phyloP scores from a whole-genome alignment of 768 basidiomycete species.

The Albatrellus ellisii region DNA sequence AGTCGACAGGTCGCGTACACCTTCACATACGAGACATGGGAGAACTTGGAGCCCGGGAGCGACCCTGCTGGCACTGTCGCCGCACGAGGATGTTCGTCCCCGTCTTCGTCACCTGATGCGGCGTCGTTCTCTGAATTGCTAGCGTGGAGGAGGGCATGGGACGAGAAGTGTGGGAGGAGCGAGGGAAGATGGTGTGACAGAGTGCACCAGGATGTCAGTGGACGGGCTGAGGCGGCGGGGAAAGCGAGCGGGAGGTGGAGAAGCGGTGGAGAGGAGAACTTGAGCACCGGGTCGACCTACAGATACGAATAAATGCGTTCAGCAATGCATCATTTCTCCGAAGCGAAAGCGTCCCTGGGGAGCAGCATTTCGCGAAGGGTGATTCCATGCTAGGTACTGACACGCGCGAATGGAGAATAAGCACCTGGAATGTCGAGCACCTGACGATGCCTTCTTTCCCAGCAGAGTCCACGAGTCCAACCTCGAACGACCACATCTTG shows the following conservation, averaged over 20 bases:
- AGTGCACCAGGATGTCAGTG: constrained; percentile 60
- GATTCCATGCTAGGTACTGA: no score
- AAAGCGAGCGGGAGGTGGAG: constrained; percentile 64
- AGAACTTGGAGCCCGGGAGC: constrained; percentile 40
- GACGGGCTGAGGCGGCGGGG: constrained; percentile 37
- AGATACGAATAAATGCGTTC: constrained; percentile 11
- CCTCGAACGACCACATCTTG: constrained; percentile 62
- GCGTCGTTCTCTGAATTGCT: background rate
- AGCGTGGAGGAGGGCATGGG: constrained; percentile 22
- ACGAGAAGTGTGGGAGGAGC: constrained; percentile 49
- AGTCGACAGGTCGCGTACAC: constrained; percentile 71
- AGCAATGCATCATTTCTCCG: no score
- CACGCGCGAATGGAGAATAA: constrained; percentile 7
- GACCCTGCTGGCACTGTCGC: background rate
- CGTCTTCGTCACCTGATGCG: background rate
- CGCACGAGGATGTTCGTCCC: constrained; percentile 13
- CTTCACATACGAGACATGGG: constrained; percentile 59
- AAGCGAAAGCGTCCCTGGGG: no score
- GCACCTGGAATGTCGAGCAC: constrained; percentile 74
- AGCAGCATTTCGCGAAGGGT: no score
- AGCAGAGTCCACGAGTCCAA: constrained; percentile 54
- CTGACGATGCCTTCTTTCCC: constrained; percentile 48
- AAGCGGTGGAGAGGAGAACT: constrained; percentile 34
- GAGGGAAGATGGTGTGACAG: constrained; percentile 46
- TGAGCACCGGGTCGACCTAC: constrained; percentile 45